Evolutionary conservation across 2,329 filamentous ascomycete genomes (phyloP).

Genomic region (Leptographium radiaticola): DNA sequence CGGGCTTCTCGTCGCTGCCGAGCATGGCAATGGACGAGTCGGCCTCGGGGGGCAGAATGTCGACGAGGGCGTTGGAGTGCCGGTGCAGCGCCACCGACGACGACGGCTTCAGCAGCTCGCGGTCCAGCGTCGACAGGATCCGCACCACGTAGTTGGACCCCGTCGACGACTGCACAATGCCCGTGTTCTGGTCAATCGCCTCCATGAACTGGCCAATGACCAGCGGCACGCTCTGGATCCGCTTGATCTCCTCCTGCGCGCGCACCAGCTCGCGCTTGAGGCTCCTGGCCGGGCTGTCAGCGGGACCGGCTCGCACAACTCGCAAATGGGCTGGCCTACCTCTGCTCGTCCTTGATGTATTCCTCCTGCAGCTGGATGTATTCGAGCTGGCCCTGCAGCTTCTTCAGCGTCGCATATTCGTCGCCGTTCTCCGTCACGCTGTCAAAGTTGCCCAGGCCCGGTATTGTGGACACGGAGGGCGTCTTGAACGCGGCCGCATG

Average conservation of each 20-base stretch:
- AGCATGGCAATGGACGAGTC: conserved; percentile 99
- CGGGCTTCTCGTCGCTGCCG: conserved; percentile 90
- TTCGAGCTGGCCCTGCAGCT: conserved; percentile 91
- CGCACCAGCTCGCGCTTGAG: conserved; percentile 93
- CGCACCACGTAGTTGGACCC: conserved; percentile 98
- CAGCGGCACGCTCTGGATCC: conserved; percentile 93
- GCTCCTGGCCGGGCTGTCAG: conserved; percentile 42
- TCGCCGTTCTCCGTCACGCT: conserved; percentile 72
- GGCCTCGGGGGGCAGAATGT: conserved; percentile 96
- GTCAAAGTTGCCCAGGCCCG: conserved; percentile 82
- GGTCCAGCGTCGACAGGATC: conserved; percentile 94
- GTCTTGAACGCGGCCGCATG: conserved; percentile 69
- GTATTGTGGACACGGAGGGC: conserved; percentile 65
- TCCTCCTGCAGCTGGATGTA: conserved; percentile 98
- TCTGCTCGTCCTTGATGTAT: conserved; percentile 99
- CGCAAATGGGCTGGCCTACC: no score
- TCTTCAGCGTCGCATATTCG: conserved; percentile 92
- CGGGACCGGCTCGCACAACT: background rate
- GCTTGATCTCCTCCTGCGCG: conserved; percentile 98
- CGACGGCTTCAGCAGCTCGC: conserved; percentile 93
- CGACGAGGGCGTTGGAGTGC: conserved; percentile 95
- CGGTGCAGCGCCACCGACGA: conserved; percentile 95
- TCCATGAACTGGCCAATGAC: conserved; percentile 99
- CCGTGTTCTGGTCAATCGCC: conserved; percentile 98
- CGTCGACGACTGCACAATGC: conserved; percentile 95